These are phyloP conservation scores for Macroventuria anomochaeta DNA, from an alignment of 2,329 filamentous ascomycete species.

Conservation along the genomic window DNA sequence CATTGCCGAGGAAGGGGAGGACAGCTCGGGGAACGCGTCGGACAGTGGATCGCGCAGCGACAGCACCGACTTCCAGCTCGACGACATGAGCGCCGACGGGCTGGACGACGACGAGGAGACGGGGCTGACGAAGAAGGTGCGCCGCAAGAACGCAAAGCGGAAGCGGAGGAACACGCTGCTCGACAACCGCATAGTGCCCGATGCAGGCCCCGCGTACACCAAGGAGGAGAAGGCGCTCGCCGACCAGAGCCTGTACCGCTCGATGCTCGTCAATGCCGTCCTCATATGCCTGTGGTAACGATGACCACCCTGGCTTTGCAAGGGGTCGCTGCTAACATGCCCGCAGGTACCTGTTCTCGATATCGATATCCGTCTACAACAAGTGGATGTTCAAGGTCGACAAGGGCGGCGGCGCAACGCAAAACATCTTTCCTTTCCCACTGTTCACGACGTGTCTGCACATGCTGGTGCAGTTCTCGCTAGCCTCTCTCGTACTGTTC, in stretches of 20 bases:
- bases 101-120: conserved; percentile 86
- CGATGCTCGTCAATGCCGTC: conserved; percentile 74
- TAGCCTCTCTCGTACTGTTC: conserved; percentile 79
- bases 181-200: conserved; percentile 70
- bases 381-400: conserved; percentile 95
- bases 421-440: conserved; percentile 83
- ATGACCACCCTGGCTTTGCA: neutral
- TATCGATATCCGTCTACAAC: conserved; percentile 84
- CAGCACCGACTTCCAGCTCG: conserved; percentile 62
- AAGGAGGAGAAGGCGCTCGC: conserved; percentile 76
- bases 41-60: conserved; percentile 46
- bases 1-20: conserved; percentile 46
- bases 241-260: conserved; percentile 73
- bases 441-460: conserved; percentile 94
- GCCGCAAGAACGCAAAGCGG: conserved; percentile 69
- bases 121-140: conserved; percentile 77
- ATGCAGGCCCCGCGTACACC: conserved; percentile 58
- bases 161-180: conserved; percentile 72
- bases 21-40: conserved; percentile 36
- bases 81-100: conserved; percentile 70
- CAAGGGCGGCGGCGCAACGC: conserved; percentile 42
- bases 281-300: conserved; percentile 81
- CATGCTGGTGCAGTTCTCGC: conserved; percentile 88
- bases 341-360: conserved; percentile 76
- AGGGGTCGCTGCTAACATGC: conserved; percentile 28